Evolutionary conservation across 352 stramenopile genomes (phyloP), one percentile per base, ranked within the genome.

Genomic region (Phytophthora tentaculata): DNA sequence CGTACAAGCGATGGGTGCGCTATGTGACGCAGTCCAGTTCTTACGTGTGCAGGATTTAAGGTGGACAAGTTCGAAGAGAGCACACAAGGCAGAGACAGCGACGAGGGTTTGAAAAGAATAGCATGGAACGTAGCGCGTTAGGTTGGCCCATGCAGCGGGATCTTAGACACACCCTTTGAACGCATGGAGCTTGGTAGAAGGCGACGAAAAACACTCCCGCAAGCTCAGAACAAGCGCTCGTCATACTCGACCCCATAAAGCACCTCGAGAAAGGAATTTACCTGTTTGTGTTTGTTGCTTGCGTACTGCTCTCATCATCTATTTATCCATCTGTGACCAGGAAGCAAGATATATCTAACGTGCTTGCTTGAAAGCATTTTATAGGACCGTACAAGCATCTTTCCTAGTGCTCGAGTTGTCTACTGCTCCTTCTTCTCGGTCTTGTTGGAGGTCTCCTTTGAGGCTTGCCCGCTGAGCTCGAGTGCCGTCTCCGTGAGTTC

Each of bases 21-120:
- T 99, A 99, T 81, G 97, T 99, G 49, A 99, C 98, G 63, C 96
- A 99, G 83, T 98, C 92, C 64, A 98, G 84, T 76, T 98, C 94
- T 41, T 99, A 99, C 88, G 96, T 99, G 58, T 99, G 96, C 81
- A 84, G 97, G 65, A 92, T 99, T 77, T 98, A 97, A 32, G 56
- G 47, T 39, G 37, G 45, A 64, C 14, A 67, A 13, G 17, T n/a
- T 5, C 10, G 0, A 51, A 50, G 44, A 50, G 13, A 50, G 44
- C 44, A 9, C 13, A 37, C 0, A 17, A 43, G 35, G 17, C 35
- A 43, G 35, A n/a, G n/a, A n/a, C n/a, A n/a, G n/a, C n/a, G n/a
- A n/a, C n/a, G n/a, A n/a, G n/a, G n/a, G n/a, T n/a, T n/a, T n/a
- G n/a, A n/a, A 51, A 5, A 7, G 19, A 28, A 9, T 5, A 67